Conservation (phyloP, 495 filamentous ascomycete species). For the Xanthoparmelia taractica region DNA sequence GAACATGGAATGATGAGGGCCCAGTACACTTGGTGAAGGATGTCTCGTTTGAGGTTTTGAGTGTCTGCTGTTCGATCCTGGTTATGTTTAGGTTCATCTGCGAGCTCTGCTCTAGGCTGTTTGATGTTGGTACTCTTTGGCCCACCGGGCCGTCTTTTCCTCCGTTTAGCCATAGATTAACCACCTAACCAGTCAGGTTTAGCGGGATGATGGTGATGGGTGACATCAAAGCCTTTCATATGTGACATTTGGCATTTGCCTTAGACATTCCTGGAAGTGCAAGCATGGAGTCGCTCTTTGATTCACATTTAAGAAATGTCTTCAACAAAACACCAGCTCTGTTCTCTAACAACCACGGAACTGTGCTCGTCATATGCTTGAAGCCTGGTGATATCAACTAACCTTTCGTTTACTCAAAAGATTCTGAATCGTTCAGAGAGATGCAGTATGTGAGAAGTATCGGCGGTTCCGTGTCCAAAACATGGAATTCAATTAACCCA, state of each 20-base stretch:
- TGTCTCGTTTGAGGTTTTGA: background rate
- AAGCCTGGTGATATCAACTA: background rate
- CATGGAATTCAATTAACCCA: constrained; percentile 99
- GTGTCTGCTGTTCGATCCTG: background rate
- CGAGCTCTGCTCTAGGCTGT: background rate
- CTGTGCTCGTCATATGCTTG: background rate
- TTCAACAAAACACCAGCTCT: background rate
- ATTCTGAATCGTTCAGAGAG: constrained; percentile 14
- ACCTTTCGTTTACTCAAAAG: background rate
- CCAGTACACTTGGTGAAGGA: background rate
- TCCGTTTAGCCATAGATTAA: background rate
- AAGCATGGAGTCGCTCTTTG: background rate
- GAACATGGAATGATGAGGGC: background rate
- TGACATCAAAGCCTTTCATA: background rate
- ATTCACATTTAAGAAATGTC: background rate
- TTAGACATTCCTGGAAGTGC: background rate
- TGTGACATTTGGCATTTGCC: background rate
- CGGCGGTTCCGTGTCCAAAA: constrained; percentile 91
- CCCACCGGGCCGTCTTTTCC: background rate
- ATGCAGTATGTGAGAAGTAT: constrained; percentile 99
- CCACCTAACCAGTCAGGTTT: background rate
- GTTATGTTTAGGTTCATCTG: background rate
- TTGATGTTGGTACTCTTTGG: background rate
- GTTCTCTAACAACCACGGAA: background rate
- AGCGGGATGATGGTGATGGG: background rate